Base-by-base conservation (phyloP, 1,284 basidiomycete genomes). In the Cystobasidium slooffiae region DNA sequence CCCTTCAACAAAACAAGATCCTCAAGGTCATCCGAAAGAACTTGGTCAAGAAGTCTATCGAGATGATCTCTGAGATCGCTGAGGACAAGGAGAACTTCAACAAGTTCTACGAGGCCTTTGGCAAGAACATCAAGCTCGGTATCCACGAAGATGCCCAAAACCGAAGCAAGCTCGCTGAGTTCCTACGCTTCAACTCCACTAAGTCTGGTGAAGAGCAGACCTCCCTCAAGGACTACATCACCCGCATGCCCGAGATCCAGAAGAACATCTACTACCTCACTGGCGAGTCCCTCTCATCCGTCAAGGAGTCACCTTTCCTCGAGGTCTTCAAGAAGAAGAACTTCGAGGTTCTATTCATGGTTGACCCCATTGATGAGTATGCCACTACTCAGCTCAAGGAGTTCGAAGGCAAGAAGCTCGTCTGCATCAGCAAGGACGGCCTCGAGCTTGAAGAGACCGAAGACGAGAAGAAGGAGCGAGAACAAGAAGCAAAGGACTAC, bases 1-100 rank as follows among this genome's bases (percentile, higher is more conserved):
- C 95, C 44, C 90, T 99, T 75, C 96, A 99, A 85, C 97, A 99
- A 85, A 99, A 98, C 90, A 99, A 99, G 91, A 99, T 99, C 80
- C 90, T 99, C 82, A 99, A 99, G 89, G 94, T 96, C 84, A 96
- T 97, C 84, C 92, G 94, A 78, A 85, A 85, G 82, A 84, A 84
- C 81, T 78, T 99, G 76, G 96, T 99, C 85, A 99, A 96, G 90
- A 98, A 98, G 88, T 91, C 92, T 82, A 84, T 99, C 83, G 97
- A 99, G 83, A 86, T 98, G 83, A 89, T 99, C 87, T 87, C 85
- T 80, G 97, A 99, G 88, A 96, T 99, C 77, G 90, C 94, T 68
- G 97, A 99, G 88, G 96, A 99, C 89, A 99, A 98, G 89, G 97
- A 99, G 85, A 97, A 95, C 89, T 99, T 83, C 76, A 78, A 79